Evolutionary conservation across 2,329 filamentous ascomycete genomes (phyloP).

Genomic region (Penicillium italicum): DNA sequence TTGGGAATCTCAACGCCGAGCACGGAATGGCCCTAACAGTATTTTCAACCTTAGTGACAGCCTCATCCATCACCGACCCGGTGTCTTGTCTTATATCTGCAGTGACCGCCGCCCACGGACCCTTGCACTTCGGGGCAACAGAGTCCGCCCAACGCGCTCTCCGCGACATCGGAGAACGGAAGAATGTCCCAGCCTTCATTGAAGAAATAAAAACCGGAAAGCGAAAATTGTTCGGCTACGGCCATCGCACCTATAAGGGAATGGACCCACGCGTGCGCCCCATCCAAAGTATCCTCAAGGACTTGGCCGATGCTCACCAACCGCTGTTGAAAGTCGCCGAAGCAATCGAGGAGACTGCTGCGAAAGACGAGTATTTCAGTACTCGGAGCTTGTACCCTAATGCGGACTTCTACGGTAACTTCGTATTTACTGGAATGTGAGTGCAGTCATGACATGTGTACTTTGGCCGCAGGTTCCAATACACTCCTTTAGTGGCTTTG

Average conservation of each 20-base stretch:
- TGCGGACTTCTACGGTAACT: constrained; percentile 46
- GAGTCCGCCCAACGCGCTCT: constrained; percentile 52
- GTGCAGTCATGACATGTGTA: neutral
- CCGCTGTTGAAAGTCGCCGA: constrained; percentile 25
- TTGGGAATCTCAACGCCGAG: constrained; percentile 57
- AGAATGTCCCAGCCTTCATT: constrained; percentile 27
- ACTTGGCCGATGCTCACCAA: constrained; percentile 17
- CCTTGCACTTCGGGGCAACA: constrained; percentile 58
- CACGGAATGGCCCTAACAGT: constrained; percentile 59
- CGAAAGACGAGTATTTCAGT: constrained; percentile 28
- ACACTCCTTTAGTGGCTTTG: constrained; percentile 22
- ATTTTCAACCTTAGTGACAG: constrained; percentile 55
- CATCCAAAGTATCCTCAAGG: constrained; percentile 25
- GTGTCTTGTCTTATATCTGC: constrained; percentile 52
- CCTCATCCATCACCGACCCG: constrained; percentile 55
- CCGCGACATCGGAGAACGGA: constrained; percentile 23
- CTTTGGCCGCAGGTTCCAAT: neutral
- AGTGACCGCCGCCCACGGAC: constrained; percentile 54
- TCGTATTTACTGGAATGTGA: constrained; percentile 43
- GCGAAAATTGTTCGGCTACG: constrained; percentile 31
- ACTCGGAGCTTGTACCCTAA: constrained; percentile 41
- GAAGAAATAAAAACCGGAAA: constrained; percentile 28
- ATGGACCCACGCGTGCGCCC: constrained; percentile 28
- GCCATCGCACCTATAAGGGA: constrained; percentile 33
- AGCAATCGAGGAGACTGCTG: constrained; percentile 25